These are phyloP conservation scores for Citrus sp. DNA, from an alignment of 345 rosid species.

Conservation along the genomic window DNA sequence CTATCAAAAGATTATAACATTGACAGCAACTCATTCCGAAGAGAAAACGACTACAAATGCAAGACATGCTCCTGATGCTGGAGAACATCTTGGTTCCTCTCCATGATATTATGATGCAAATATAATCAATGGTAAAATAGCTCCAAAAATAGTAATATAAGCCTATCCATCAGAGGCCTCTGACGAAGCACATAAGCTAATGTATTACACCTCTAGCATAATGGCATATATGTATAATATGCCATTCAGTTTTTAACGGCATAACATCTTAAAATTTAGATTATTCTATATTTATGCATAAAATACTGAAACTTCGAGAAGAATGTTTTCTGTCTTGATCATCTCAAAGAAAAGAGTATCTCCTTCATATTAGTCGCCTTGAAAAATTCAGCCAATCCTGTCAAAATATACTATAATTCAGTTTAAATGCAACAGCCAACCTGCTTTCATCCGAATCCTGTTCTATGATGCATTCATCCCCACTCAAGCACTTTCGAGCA, in stretches of 20 bases:
- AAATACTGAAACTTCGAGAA: not conserved
- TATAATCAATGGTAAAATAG: no score
- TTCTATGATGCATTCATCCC: not conserved
- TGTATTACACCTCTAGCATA: no score
- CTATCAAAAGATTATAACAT: no score
- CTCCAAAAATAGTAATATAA: no score
- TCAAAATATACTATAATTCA: not conserved
- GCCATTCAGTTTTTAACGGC: no score
- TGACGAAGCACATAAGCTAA: no score
- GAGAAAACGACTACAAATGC: no score
- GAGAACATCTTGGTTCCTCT: no score
- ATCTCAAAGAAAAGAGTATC: constrained; percentile 9
- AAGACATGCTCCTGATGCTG: not conserved
- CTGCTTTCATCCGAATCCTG: not conserved
- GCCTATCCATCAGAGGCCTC: no score
- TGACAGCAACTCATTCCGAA: no score
- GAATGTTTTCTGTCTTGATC: not conserved
- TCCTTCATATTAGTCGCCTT: not conserved
- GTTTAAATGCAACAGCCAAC: not conserved
- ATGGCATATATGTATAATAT: no score
- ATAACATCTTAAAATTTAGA: not conserved
- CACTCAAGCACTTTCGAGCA: not conserved
- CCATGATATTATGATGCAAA: no score
- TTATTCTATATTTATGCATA: not conserved
- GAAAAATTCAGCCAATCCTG: not conserved